Evolutionary conservation across 371 early-diverging fungal species (phyloP), one percentile per base, ranked within the genome.

Genomic region (Apophysomyces variabilis): DNA sequence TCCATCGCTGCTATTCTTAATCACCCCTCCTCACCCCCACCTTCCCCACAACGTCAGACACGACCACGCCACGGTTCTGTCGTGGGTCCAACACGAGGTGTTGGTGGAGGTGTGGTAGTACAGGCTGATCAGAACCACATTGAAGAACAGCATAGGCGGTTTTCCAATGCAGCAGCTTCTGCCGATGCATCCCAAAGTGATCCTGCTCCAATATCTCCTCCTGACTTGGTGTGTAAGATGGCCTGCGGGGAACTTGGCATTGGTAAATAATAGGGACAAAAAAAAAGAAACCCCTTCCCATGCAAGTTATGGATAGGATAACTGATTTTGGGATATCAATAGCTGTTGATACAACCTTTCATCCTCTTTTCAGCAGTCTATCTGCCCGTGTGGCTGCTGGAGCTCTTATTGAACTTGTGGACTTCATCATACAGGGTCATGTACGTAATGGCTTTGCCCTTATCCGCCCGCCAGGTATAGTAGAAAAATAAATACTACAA

Each of bases 381-480:
- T 84, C 86, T 1, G 89, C 90, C 14, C 65, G 75, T 44, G 72
- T 89, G 4, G 81, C 90, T 0, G 83, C 86, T 13, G 89, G 89
- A 14, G 71, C 79, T 14, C 68, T 87, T 59, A 71, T 88, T n/a
- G 71, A 78, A 13, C 62, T 88, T 6, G 85, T 81, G 8, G 79
- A 83, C 47, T 73, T 76, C 9, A 77, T 89, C 4, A 79, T 84
- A 9, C 67, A 80, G 13, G 87, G 85, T 11, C 73, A 76, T 54
- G 66, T 87, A 57, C 74, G 75, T 58, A 90, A 90, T 63, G 89
- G 90, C 13, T 85, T 90, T 68, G 89, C 89, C 0, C 77, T 87
- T 26, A 85, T 89, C 62, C 73, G 89, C 47, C 89, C 87, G 32
- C 88, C 88, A 65, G 88, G 87, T 73, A 77, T 36, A 26, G 32